These are phyloP conservation scores for Globisporangium paddicum DNA, from an alignment of 352 stramenopile genomes.

Conservation along the genomic window DNA sequence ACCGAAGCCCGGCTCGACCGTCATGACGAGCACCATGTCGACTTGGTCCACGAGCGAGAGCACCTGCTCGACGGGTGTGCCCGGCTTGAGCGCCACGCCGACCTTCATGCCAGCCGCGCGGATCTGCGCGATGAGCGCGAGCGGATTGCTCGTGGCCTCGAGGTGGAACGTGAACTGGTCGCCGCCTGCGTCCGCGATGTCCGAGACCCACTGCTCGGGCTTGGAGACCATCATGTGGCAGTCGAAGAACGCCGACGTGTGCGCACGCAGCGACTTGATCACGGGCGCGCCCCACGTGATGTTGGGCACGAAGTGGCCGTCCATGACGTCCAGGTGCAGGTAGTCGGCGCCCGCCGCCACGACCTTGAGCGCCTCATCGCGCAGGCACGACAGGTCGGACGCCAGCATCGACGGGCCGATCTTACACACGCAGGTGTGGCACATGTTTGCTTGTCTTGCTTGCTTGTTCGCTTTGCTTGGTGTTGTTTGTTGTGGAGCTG, in stretches of 20 bases:
- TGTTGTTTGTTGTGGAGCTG: background rate
- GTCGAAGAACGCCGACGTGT: slow-evolving; percentile 93
- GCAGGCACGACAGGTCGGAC: slow-evolving; percentile 92
- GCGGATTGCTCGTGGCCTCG: slow-evolving; percentile 71
- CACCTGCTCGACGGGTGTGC: slow-evolving; percentile 87
- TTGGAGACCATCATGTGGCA: slow-evolving; percentile 98
- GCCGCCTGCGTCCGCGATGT: slow-evolving; percentile 93
- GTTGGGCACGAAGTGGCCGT: slow-evolving; percentile 98
- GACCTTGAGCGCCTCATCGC: slow-evolving; percentile 90
- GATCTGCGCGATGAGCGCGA: slow-evolving; percentile 83
- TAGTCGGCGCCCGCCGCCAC: slow-evolving; percentile 91
- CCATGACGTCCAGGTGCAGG: slow-evolving; percentile 98
- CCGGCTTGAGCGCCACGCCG: slow-evolving; percentile 94
- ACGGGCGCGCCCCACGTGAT: slow-evolving; percentile 96
- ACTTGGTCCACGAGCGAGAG: slow-evolving; percentile 83
- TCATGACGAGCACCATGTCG: slow-evolving; percentile 98
- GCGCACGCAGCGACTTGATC: slow-evolving; percentile 89
- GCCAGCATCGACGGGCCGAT: slow-evolving; percentile 94
- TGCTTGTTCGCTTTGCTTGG: background rate
- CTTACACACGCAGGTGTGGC: slow-evolving; percentile 74
- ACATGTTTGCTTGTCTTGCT: slow-evolving; percentile 38
- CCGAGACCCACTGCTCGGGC: slow-evolving; percentile 94
- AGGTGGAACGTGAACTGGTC: slow-evolving; percentile 97
- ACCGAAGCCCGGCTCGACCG: slow-evolving; percentile 96
- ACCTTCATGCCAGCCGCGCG: slow-evolving; percentile 92